phyloP scores from a whole-genome alignment of 108 stramenopile species.

The Pseudonitzschia multiseries region DNA sequence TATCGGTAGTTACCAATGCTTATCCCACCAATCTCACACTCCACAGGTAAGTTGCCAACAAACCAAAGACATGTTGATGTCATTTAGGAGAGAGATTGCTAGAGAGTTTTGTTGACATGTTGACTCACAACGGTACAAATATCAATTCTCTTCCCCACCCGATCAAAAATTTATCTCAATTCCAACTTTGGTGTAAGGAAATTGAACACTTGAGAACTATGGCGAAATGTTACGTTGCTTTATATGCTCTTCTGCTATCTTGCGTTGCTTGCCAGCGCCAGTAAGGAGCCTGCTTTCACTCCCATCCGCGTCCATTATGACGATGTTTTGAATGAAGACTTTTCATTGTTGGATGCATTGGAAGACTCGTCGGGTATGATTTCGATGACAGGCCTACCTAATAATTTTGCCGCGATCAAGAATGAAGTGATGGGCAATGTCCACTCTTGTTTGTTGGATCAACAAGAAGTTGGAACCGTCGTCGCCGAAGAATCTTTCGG shows the following conservation, averaged over 20 bases:
- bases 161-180: too few relatives aligned
- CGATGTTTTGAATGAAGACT: constrained; percentile 5
- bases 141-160: too few relatives aligned
- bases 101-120: too few relatives aligned
- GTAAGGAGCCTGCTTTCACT: not conserved
- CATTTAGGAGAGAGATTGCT: too few relatives aligned
- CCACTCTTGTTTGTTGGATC: constrained; percentile 24
- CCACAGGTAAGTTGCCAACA: too few relatives aligned
- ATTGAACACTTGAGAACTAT: not conserved
- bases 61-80: too few relatives aligned
- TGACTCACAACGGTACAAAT: too few relatives aligned
- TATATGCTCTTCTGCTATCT: not conserved
- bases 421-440: constrained; percentile 20
- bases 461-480: not conserved
- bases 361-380: constrained; percentile 33
- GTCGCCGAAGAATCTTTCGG: constrained; percentile 18
- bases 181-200: not conserved
- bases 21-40: too few relatives aligned
- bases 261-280: constrained; percentile 1
- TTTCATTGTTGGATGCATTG: constrained; percentile 25
- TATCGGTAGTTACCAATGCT: too few relatives aligned
- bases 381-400: constrained; percentile 33
- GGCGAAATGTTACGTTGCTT: not conserved
- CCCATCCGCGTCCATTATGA: constrained; percentile 14
- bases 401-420: constrained; percentile 1